phyloP scores from a whole-genome alignment of 768 basidiomycete species.

The Leucosporidium yakuticum region DNA sequence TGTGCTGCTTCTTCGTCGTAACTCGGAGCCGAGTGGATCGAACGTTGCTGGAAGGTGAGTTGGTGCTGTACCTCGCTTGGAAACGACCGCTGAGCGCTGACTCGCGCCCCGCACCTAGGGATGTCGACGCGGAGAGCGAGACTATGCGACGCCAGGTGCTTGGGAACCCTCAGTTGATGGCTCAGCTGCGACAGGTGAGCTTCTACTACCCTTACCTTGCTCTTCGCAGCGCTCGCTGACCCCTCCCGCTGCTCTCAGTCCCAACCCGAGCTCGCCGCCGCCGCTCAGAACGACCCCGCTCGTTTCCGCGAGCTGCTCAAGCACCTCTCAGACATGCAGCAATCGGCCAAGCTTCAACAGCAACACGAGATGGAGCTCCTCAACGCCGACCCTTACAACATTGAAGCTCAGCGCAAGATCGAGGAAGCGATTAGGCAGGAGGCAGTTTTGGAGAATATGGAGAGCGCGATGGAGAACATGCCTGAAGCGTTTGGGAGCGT shows the following conservation, averaged over 20 bases:
- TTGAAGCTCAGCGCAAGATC: constrained; percentile 86
- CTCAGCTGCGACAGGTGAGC: constrained; percentile 60
- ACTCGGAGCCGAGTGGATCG: constrained; percentile 42
- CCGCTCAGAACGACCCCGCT: constrained; percentile 60
- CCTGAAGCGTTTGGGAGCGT: constrained; percentile 68
- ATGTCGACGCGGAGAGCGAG: constrained; percentile 74
- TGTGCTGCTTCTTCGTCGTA: constrained; percentile 63
- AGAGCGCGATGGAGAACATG: constrained; percentile 71
- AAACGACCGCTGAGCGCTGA: no score
- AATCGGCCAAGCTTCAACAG: constrained; percentile 51
- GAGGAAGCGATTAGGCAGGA: constrained; percentile 88
- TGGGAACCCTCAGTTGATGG: constrained; percentile 74
- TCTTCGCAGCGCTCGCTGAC: neutral
- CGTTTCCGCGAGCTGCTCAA: constrained; percentile 70
- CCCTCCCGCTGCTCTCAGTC: constrained; percentile 48
- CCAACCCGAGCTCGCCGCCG: constrained; percentile 73
- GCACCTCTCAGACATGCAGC: constrained; percentile 36
- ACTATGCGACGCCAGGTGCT: constrained; percentile 83
- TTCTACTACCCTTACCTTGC: neutral
- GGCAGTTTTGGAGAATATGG: constrained; percentile 83
- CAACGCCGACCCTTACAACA: constrained; percentile 81
- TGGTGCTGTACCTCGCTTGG: neutral
- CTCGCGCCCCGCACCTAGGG: constrained; percentile 45
- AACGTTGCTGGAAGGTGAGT: constrained; percentile 48
- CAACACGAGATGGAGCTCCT: constrained; percentile 54